Evolutionary conservation across 768 basidiomycete genomes (phyloP), one percentile per base, ranked within the genome.

Genomic region (Suillus occidentalis): DNA sequence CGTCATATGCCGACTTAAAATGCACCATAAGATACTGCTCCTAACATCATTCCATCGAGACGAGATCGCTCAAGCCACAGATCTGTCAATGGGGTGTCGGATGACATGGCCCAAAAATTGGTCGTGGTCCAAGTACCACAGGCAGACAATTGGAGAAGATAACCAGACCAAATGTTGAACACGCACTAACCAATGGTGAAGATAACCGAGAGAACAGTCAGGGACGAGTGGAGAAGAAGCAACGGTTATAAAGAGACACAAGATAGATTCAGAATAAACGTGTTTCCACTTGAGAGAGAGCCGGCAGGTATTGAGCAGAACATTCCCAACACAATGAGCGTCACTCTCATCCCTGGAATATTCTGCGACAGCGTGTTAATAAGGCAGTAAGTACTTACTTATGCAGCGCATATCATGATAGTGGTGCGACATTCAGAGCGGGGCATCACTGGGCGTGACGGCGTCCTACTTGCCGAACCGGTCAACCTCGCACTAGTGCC

Each of bases 11-110:
- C 5, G 6, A 55, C 31, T 55, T 3, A 55, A 55, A 34, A 47
- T 16, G 37, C 34, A 66, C 65, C 65, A 6, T 66, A 66, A 4
- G 65, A 43, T 37, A 66, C 65, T 25, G 49, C 55, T n/a, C 47
- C 56, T 2, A 66, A 57, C 22, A 66, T 47, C 34, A 66, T 62
- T 18, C 65, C 65, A 60, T 34, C 53, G 31, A 55, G 53, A 34
- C 53, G 53, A 34, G 53, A 55, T 55, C 53, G 53, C 20, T 55
- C 53, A n/a, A 55, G 53, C 53, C 53, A 55, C 53, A n/a, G 31
- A 55, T 55, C 20, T 31, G 52, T 53, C 53, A 10, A 28, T n/a
- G 53, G 10, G 31, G 31, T 13, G 31, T 34, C 31, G 31, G 28
- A 53, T 20, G 53, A 55, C 53, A 55, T 55, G 53, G 31, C 53